Conservation (phyloP, 371 early-diverging fungal genomes). For the Mucor piriformis region DNA sequence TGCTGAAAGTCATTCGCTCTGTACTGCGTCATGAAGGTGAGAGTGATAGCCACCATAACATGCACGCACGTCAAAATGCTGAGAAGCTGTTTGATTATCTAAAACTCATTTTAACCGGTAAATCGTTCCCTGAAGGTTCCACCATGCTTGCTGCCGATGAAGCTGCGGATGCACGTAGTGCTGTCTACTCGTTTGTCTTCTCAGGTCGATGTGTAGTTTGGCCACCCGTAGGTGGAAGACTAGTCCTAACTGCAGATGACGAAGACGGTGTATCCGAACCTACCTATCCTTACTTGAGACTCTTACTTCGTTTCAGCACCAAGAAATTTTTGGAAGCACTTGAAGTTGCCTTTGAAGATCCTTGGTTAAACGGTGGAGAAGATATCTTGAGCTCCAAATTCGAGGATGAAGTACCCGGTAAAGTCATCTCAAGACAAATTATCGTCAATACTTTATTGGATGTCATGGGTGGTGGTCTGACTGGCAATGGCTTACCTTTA, state of each 20-base stretch:
- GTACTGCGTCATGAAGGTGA: conserved; percentile 50
- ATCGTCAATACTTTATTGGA: conserved; percentile 74
- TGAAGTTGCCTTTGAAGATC: conserved; percentile 72
- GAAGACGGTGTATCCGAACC: conserved; percentile 61
- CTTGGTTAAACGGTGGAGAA: conserved; percentile 68
- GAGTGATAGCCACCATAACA: conserved; percentile 1
- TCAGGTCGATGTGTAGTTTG: conserved; percentile 73
- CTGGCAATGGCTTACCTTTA: conserved; percentile 33
- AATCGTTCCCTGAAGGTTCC: conserved; percentile 70
- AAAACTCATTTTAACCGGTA: conserved; percentile 70
- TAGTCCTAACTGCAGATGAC: conserved; percentile 62
- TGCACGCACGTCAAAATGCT: conserved; percentile 40
- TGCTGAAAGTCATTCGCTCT: conserved; percentile 63
- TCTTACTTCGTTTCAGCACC: conserved; percentile 69
- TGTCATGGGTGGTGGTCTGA: conserved; percentile 54
- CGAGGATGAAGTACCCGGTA: conserved; percentile 61
- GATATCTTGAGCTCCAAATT: conserved; percentile 52
- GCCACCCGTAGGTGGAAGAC: conserved; percentile 67
- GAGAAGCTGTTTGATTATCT: conserved; percentile 78
- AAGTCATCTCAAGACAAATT: conserved; percentile 73
- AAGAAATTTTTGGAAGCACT: conserved; percentile 69
- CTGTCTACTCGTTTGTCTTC: conserved; percentile 79
- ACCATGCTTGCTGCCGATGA: conserved; percentile 49
- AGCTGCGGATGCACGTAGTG: conserved; percentile 70
- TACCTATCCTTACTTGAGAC: conserved; percentile 76